phyloP scores from a whole-genome alignment of 495 filamentous ascomycete genomes.

The Jackrogersella minutella region DNA sequence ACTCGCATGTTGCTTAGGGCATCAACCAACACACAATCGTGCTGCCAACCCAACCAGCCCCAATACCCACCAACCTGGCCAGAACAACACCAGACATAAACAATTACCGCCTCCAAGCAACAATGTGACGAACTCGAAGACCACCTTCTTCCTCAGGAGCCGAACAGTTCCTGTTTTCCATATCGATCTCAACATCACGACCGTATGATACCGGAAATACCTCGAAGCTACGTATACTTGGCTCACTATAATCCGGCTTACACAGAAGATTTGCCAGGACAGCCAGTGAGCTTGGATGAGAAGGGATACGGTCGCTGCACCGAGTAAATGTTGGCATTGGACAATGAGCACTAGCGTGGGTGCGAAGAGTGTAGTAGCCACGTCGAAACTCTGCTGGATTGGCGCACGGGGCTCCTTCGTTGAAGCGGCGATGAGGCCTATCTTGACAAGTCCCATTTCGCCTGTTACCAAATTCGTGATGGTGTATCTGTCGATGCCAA shows the following conservation, averaged over 20 bases:
- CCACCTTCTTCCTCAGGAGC: constrained; percentile 50
- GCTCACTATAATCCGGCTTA: constrained; percentile 31
- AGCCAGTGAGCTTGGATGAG: constrained; percentile 39
- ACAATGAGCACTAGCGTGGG: constrained; percentile 42
- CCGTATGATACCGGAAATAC: constrained; percentile 13
- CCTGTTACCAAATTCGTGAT: not conserved
- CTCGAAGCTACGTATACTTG: constrained; percentile 22
- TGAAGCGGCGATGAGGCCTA: constrained; percentile 45
- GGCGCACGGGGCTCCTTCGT: constrained; percentile 40
- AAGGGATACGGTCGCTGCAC: constrained; percentile 36
- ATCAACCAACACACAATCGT: not conserved
- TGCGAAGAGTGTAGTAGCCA: constrained; percentile 33
- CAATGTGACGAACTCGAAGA: constrained; percentile 54
- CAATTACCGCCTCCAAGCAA: constrained; percentile 52
- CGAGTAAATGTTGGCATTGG: constrained; percentile 45
- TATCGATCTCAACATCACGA: constrained; percentile 4
- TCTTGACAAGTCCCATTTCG: constrained; percentile 28
- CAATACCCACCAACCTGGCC: constrained; percentile 59
- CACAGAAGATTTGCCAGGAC: constrained; percentile 19
- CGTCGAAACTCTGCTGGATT: constrained; percentile 30
- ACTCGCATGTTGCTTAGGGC: not conserved
- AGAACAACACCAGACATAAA: constrained; percentile 55
- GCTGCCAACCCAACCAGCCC: constrained; percentile 20
- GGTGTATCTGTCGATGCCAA: not conserved
- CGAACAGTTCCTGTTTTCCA: constrained; percentile 47